Base-by-base conservation (phyloP, 1,284 basidiomycete genomes). In the Cutaneotrichosporon cutaneum region DNA sequence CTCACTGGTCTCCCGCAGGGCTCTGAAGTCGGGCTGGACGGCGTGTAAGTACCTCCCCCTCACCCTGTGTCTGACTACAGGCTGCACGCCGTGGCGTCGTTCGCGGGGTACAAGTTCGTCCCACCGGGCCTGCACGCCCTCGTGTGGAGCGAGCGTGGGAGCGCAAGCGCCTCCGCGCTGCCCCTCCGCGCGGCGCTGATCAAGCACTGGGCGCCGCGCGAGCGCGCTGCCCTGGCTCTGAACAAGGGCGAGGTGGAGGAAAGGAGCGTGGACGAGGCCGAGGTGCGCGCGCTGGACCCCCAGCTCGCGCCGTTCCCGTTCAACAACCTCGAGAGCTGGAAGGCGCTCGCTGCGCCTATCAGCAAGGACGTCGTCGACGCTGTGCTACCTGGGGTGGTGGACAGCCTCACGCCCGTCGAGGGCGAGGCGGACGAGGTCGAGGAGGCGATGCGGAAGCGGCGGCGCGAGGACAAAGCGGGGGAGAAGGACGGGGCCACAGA, bases 221-320 rank as follows among this genome's bases (percentile, higher is more conserved):
- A 78, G 59, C 65, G 75, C 16, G 45, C 71, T 8, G 67, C 72
- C 0, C 55, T 80, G 4, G 30, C 33, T 9, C 77, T 75, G 60
- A 70, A 74, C 36, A 27, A 61, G 0, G 32, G 42, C 2, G 5
- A 51, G 10, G 50, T 52, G 11, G 18, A 54, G 4, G 14, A 24
- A 58, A 56, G 14, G 50, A 72, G n/a, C 69, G 77, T 10, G 3
- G 67, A 69, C 22, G 71, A 74, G 32, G 81, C 80, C 14, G 77
- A 80, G 58, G 71, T 82, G 24, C 68, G 72, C 44, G 59, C 69
- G 7, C 65, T 82, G 32, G 81, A 82, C 64, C 58, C 60, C 3
- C 65, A 76, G 30, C 65, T 82, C 9, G 81, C 81, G 16, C 67
- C 79, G 4, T 82, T 80, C 64, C 80, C 80, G 8, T 76, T 77